Evolutionary conservation across 2,329 filamentous ascomycete species (phyloP).

Genomic region (Trichophyton mentagrophytes): DNA sequence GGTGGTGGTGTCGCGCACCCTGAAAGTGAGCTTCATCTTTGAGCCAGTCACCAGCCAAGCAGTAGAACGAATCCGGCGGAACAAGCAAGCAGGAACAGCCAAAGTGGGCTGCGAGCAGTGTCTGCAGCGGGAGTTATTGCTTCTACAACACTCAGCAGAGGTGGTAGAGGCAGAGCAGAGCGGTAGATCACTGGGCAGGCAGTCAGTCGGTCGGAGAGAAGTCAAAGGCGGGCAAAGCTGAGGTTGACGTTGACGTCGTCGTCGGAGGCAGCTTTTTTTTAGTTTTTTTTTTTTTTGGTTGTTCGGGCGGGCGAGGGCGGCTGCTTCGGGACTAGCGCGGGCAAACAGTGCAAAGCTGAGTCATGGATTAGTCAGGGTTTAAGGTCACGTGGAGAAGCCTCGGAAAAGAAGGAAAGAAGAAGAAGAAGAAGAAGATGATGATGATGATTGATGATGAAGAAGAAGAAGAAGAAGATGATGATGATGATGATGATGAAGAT

Average conservation of each 20-base stretch:
- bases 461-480: too few relatives aligned
- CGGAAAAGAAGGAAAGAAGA: background rate
- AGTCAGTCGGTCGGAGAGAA: too few relatives aligned
- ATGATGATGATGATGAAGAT: too few relatives aligned
- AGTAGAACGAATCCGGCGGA: background rate
- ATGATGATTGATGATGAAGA: too few relatives aligned
- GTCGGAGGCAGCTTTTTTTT: too few relatives aligned
- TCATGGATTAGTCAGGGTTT: background rate
- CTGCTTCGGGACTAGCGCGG: conserved; percentile 1
- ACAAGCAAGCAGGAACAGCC: background rate
- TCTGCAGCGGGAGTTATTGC: background rate
- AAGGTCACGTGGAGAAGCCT: background rate
- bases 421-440: too few relatives aligned
- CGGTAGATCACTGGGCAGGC: too few relatives aligned
- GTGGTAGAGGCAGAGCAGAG: too few relatives aligned
- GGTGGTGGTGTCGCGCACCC: conserved; percentile 10
- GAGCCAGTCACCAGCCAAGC: background rate
- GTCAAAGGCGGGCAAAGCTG: too few relatives aligned
- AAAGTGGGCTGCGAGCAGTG: background rate
- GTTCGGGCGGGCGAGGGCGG: background rate
- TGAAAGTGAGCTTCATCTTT: conserved; percentile 16
- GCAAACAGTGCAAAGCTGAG: background rate
- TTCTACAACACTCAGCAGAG: background rate
- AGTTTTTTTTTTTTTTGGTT: too few relatives aligned
- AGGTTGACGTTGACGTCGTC: background rate